A percentile compares a stretch with the other conserved stretches of the same genome.
Evolutionary conservation across 1,139 yeast genomes (phyloP).

Genomic region (Taiozyma sp.): DNA sequence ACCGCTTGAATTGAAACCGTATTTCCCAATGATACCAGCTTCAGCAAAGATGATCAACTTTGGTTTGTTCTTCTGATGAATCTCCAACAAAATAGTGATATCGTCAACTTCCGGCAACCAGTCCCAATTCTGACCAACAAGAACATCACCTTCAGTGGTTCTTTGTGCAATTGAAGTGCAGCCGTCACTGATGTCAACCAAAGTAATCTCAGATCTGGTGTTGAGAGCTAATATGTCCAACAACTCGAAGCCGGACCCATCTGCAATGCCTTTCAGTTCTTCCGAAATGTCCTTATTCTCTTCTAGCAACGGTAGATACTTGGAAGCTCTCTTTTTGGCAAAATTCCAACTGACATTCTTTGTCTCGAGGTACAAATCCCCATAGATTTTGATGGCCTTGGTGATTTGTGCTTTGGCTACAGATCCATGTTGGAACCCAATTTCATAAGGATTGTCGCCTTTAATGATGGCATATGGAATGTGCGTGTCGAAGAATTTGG

Average conservation of each 20-base stretch:
- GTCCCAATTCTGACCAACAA: constrained; percentile 23
- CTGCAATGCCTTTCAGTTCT: constrained; percentile 19
- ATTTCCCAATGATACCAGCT: constrained; percentile 23
- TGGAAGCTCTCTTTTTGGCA: constrained; percentile 12
- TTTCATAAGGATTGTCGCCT: constrained; percentile 12
- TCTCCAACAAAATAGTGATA: constrained; percentile 15
- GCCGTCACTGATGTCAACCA: constrained; percentile 18
- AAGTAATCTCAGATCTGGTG: constrained; percentile 20
- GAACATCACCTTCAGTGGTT: constrained; percentile 6
- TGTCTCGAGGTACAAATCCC: constrained; percentile 13
- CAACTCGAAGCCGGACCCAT: constrained; percentile 13
- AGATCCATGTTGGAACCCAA: constrained; percentile 18
- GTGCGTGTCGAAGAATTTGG: constrained; percentile 16
- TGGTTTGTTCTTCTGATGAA: constrained; percentile 15
- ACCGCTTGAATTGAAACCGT: constrained; percentile 19
- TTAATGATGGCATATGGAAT: constrained; percentile 12
- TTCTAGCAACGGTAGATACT: constrained; percentile 12
- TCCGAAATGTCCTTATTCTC: constrained; percentile 13
- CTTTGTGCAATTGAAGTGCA: constrained; percentile 19
- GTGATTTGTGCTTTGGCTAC: constrained; percentile 13
- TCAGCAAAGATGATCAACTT: constrained; percentile 17
- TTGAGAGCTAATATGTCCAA: constrained; percentile 18
- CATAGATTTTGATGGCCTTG: constrained; percentile 13
- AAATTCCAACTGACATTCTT: constrained; percentile 15
- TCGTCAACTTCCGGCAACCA: constrained; percentile 21